Base-by-base conservation (phyloP, 2,329 filamentous ascomycete genomes). In the Dactylella cylindrospora region DNA sequence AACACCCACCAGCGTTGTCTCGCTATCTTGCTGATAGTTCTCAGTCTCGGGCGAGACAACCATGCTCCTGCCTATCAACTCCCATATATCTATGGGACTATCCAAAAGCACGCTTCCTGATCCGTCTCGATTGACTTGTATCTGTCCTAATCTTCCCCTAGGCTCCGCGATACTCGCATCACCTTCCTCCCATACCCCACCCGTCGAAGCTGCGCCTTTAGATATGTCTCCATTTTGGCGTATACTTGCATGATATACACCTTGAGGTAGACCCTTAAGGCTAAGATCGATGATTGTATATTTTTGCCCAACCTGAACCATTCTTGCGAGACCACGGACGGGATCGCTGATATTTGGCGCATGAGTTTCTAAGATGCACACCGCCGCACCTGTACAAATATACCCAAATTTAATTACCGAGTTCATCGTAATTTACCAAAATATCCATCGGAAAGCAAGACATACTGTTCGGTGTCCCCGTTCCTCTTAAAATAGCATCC, bases 301-400 rank as follows among this genome's bases (percentile, higher is more conserved):
- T 33, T 79, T 82, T 2, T 86, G 79, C 45, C 83, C 84, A 44
- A 95, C 89, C 71, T 97, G 88, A 33, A 98, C 91, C 86, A 98
- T 94, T 68, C 93, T 84, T 64, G 87, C 89, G 32, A 98, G 77
- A 22, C 93, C 93, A 67, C 88, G 83, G 46, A 98, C 90, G 68
- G 86, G 78, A 69, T 85, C 80, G 66, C 76, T 72, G 52, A 84
- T 79, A 54, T 74, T 73, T 29, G 73, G 75, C 38, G 83, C 80
- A 70, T 88, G 84, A 53, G 89, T 94, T 77, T 98, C 93, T 62
- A 98, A 82, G 70, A 98, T 97, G 74, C 90, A 95, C 35, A 98
- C 93, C 36, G 91, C 89, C 23, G 90, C 88, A 71, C 82, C 86
- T 80, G 65, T 25, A 26, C 17, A 33, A 68, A 29, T 17, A 4